Evolutionary conservation across 495 filamentous ascomycete genomes (phyloP).

Genomic region (Paragyromitra xinjiangensis): DNA sequence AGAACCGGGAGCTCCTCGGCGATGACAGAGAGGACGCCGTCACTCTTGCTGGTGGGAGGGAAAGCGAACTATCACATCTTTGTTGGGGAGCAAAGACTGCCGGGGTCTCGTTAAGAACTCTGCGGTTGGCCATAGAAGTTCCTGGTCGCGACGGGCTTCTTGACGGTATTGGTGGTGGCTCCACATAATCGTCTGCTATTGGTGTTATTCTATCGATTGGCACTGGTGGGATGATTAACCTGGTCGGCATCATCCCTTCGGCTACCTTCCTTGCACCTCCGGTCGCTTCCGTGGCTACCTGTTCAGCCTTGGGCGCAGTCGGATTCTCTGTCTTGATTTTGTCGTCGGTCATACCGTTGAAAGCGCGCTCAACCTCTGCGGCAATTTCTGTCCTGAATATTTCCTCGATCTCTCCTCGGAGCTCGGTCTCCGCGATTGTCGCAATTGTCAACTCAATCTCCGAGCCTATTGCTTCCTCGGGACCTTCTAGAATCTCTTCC

Average conservation of each 20-base stretch:
- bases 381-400: slow-evolving; percentile 32
- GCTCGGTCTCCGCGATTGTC: slow-evolving; percentile 7
- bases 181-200: not conserved
- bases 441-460: slow-evolving; percentile 23
- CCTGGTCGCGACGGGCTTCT: slow-evolving; percentile 39
- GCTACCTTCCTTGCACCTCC: not conserved
- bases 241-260: not conserved
- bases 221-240: not conserved
- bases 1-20: slow-evolving; percentile 44
- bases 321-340: not conserved
- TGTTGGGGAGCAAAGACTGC: not conserved
- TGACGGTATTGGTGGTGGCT: slow-evolving; percentile 44
- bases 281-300: not conserved
- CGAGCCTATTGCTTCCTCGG: slow-evolving; percentile 5
- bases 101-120: not conserved
- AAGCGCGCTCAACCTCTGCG: slow-evolving; percentile 16
- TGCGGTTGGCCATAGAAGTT: slow-evolving; percentile 28
- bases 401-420: slow-evolving; percentile 19
- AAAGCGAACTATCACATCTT: slow-evolving; percentile 5
- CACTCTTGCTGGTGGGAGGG: slow-evolving; percentile 6
- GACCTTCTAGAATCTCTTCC: slow-evolving; percentile 4
- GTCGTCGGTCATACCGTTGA: not conserved
- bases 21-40: slow-evolving; percentile 44
- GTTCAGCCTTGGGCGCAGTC: not conserved
- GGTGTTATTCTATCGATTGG: not conserved